Evolutionary conservation across 176 grass and related monocot species (phyloP), one percentile per base, ranked within the genome.

Genomic region (Pontederia crassipes): DNA sequence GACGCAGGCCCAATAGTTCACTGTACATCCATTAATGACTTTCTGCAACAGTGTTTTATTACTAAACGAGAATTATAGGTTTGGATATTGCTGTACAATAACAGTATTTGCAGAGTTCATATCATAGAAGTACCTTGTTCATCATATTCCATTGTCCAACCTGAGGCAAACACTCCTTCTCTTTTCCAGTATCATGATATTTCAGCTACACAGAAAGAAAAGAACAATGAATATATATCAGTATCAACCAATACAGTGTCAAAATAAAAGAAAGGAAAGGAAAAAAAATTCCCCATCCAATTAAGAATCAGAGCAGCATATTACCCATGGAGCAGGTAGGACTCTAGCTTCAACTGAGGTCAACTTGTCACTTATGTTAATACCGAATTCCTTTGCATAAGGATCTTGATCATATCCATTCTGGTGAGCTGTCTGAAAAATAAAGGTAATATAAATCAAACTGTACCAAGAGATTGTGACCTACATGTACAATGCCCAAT

Each of bases 71-170:
- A 48, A 49, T 18, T 45, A 50, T 49, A 12, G 49, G 27, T 24
- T 48, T 10, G 12, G 14, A 40, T 47, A 1, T 48, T 14, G 11
- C 17, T 12, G 62, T 47, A 48, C 2, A 10, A 27, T 20, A 27
- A 49, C 8, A 55, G 28, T 9, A 12, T 24, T 24, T 40, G 13
- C 8, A 69, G 12, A n/a, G 17, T 57, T 28, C 15, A 45, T 71
- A 76, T 28, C 48, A 45, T 45, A 62, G 28, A 12, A 26, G 32
- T 83, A 85, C 94, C 94, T 98, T 98, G 64, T 98, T 98, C 76
- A 98, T 80, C 94, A 98, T 98, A 78, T 98, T 98, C 94, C 94
- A 98, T 72, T 98, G 94, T 54, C 94, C 94, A 80, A 98, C 84
- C 62, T 98, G 94, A 63, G 94, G 94, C 53, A 98, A 74, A 40